Evolutionary conservation across 768 basidiomycete genomes (phyloP), one percentile per base, ranked within the genome.

Genomic region (Phallus indusiatus): DNA sequence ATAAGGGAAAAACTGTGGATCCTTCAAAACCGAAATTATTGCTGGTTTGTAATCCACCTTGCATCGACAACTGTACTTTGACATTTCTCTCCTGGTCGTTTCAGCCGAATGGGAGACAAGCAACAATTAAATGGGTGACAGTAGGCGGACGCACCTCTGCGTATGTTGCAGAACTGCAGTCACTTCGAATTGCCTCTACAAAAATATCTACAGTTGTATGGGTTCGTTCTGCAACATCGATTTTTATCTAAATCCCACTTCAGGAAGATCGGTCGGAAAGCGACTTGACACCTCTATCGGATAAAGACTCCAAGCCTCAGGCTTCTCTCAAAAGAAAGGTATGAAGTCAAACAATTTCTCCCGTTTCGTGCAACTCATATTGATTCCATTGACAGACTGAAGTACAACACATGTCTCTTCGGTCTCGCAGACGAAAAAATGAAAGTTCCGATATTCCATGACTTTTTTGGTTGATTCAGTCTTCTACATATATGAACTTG

Each of bases 131-230:
- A 64, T 90, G 84, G 79, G 68, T 86, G 56, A 87, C 82, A 5
- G 84, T 91, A 8, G 86, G 86, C 17, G 87, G 88, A 2, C 76
- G 88, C 16, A 90, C 88, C 8, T 87, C 87, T 2, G 88, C 88
- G 14, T 85, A 78, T 64, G 82, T 90, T 8, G 66, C 67, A 12
- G 81, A 89, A 69, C 71, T 89, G 10, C 88, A 89, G 67, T 22
- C 17, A 11, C 46, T 57, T 16, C 21, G 21, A 18, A 34, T 68
- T 65, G 54, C 64, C 70, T 20, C 36, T 10, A 5, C 14, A 6
- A 48, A n/a, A 9, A 21, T 9, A 48, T n/a, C 47, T 3, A 48
- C 47, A n/a, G 47, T 3, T 48, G n/a, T 47, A 47, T n/a, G 47
- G 6, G 21, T 48, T n/a, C 8, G 47, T n/a, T 48, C 21, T 9